A percentile compares a stretch with the other conserved stretches of the same genome.
Conservation (phyloP, 208 protist species). For the Novymonas esmeraldas region DNA sequence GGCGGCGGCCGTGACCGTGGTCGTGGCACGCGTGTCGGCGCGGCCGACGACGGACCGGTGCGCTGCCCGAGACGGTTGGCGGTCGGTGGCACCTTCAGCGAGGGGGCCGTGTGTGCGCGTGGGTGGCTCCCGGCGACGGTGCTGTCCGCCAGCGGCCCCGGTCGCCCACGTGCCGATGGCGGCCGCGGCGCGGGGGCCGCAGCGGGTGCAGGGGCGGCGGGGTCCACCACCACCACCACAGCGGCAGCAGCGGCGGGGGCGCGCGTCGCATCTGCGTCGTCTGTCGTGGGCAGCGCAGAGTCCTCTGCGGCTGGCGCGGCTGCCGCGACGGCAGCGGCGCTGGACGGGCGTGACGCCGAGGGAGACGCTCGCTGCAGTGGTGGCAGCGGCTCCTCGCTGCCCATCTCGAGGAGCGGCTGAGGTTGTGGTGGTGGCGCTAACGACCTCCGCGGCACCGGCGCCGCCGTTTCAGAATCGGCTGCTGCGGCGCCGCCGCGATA, state of each 20-base stretch:
- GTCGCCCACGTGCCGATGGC: background rate
- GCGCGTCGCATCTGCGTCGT: background rate
- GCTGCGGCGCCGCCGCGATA: background rate
- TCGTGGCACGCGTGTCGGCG: background rate
- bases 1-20: background rate
- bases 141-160: background rate
- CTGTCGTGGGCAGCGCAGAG: background rate
- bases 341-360: background rate
- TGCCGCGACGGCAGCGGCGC: conserved; percentile 1
- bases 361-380: background rate
- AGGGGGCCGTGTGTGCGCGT: background rate
- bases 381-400: background rate
- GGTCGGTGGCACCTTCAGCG: background rate
- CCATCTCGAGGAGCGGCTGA: no score
- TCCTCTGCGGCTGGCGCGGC: conserved; percentile 1
- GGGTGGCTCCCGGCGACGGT: background rate
- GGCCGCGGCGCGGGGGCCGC: background rate
- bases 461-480: no score
- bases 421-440: no score
- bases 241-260: background rate
- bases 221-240: no score
- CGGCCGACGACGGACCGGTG: background rate
- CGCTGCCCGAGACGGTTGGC: background rate
- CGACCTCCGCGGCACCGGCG: background rate
- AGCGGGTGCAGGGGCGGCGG: no score